Evolutionary conservation across 345 rosid genomes (phyloP), one percentile per base, ranked within the genome.

Genomic region (Camelina sativa): DNA sequence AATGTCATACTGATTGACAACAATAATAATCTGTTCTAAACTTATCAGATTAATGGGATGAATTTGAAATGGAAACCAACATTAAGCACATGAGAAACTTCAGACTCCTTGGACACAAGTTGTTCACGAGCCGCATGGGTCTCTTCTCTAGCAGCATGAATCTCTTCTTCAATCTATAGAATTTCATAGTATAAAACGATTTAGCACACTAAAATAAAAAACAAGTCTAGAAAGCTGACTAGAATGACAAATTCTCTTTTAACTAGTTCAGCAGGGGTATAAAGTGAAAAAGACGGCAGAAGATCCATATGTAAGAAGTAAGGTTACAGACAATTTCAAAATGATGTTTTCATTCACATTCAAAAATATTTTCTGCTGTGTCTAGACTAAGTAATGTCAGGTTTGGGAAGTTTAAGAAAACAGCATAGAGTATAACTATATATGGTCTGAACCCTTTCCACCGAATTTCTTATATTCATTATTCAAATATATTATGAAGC

Each of bases 121-220:
- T 72, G 82, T 79, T 85, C 88, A 64, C 48, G 70, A 78, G 88
- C 89, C 65, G 65, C 67, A 80, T 79, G 82, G 41, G 88, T 87
- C 79, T 89, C 90, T 71, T 85, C 88, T 71, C 70, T 62, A 62
- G 92, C 92, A 81, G 65, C 83, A 60, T 75, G 85, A 72, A 91
- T 85, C 82, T 89, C 93, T 75, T 86, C 78, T 51, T 70, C 79
- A 22, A 86, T 86, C 96, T 93, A 67, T 41, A 65, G 67, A 71
- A 78, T 41, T 61, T 62, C 37, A 69, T 37, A 51, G 40, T 51
- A 76, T 63, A 52, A 6, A 48, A 62, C 61, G 23, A 20, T 67
- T 54, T 52, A 32, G 17, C 70, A 67, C 46, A 38, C 56, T 61
- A 19, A 37, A 41, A 10, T 17, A 47, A 71, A 20, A 52, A 76